Evolutionary conservation across 179 eudicot genomes (phyloP), one percentile per base, ranked within the genome.

Genomic region (Spergularia azorica): DNA sequence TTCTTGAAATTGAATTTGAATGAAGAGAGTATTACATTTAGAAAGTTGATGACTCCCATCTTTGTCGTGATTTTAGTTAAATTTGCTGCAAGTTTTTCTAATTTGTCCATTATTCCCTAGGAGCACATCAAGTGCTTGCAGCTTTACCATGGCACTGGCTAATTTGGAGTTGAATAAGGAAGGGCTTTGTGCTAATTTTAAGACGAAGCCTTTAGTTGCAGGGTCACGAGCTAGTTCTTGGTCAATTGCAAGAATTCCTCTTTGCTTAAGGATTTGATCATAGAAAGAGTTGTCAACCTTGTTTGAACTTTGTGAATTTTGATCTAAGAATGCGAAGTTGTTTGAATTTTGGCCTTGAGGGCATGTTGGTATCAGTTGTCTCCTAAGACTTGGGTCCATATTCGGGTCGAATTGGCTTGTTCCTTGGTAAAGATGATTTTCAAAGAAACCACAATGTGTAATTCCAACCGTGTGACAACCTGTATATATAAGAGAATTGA

Each of bases 401-500:
- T 73, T 59, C 7, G 79, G 69, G 73, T 89, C 90, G 2, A 86
- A 84, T 38, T 52, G 48, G 20, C 79, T 77, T 0, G 72, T 79
- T 70, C 74, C 81, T 20, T 77, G 52, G 81, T 84, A 87, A n/a
- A 89, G 84, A 2, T 89, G 87, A 21, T 81, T 75, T 38, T 75
- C 17, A 63, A 87, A 72, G 67, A 81, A 66, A 0, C 58, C 73
- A 71, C 93, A 89, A 43, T 86, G 88, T 39, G 88, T 61, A 9
- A 80, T 64, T 21, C 93, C 93, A 7, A 87, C 88, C 0, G 93
- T 83, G 84, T 89, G 93, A 66, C 89, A 84, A 9, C 76, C 79
- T 75, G 63, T 76, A 43, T 7, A 43, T 7, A 43, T 43, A 43
- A 43, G 32, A 26, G 32, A 26, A 26, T 26, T 26, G 32, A 26